Evolutionary conservation across 2,329 filamentous ascomycete species (phyloP).

Genomic region (Pseudogymnoascus sp.): DNA sequence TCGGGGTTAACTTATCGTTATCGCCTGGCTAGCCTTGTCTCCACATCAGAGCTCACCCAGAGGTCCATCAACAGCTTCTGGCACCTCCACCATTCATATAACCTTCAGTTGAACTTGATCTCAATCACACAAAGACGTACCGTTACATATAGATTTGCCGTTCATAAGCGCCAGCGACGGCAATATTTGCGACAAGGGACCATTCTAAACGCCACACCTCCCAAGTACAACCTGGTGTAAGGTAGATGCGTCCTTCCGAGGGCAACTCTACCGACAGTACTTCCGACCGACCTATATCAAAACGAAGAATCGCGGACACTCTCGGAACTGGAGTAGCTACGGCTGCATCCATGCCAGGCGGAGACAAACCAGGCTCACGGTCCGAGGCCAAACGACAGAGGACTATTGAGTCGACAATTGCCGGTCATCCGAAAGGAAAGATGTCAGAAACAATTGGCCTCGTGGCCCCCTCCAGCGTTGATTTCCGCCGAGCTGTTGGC

Average conservation of each 20-base stretch:
- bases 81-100: not conserved
- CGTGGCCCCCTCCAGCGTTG: not conserved
- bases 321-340: not conserved
- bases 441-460: not conserved
- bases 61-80: not conserved
- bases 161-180: not conserved
- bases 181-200: conserved; percentile 6
- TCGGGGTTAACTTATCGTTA: conserved; percentile 6
- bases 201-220: conserved; percentile 17
- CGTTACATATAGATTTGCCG: not conserved
- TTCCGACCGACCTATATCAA: conserved; percentile 15
- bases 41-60: not conserved
- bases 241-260: conserved; percentile 26
- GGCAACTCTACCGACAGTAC: conserved; percentile 19
- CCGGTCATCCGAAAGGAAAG: conserved; percentile 1
- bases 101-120: not conserved
- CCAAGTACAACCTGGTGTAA: conserved; percentile 16
- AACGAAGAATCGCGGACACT: conserved; percentile 18
- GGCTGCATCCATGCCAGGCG: conserved; percentile 13
- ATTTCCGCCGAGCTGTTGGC: not conserved
- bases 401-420: not conserved
- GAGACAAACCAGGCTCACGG: conserved; percentile 9
- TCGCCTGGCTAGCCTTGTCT: conserved; percentile 4
- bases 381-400: conserved; percentile 10
- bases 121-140: not conserved